Conservation (phyloP, 1,284 basidiomycete species). For the Tranzscheliella williamsii region DNA sequence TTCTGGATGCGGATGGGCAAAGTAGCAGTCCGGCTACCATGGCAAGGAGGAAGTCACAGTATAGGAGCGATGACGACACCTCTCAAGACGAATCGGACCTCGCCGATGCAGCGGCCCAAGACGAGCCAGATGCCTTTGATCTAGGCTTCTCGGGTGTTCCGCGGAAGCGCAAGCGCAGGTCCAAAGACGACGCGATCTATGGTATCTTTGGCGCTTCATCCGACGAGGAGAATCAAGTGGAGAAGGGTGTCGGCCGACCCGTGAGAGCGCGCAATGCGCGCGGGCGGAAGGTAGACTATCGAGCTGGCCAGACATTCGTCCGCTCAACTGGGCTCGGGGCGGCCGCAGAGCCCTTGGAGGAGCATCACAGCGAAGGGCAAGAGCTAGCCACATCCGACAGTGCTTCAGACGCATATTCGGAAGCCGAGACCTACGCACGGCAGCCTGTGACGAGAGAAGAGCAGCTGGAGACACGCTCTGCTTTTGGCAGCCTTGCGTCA, state of each 20-base stretch:
- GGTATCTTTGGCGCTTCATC: constrained; percentile 80
- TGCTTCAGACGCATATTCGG: not conserved
- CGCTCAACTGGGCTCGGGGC: constrained; percentile 1
- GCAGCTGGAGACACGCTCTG: not conserved
- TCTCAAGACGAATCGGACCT: too few species aligned
- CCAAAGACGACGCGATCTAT: constrained; percentile 65
- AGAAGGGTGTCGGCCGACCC: constrained; percentile 8
- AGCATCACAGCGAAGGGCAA: not conserved
- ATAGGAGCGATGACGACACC: too few species aligned
- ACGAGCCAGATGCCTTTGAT: too few species aligned
- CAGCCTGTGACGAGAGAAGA: not conserved
- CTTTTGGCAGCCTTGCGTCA: not conserved
- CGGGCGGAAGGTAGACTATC: constrained; percentile 20
- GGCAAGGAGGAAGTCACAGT: too few species aligned
- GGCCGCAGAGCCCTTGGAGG: not conserved
- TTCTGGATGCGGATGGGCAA: too few species aligned
- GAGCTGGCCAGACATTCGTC: constrained; percentile 24
- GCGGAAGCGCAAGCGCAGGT: constrained; percentile 18
- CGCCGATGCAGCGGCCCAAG: too few species aligned
- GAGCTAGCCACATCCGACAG: not conserved
- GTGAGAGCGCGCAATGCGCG: constrained; percentile 10
- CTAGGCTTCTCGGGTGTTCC: too few species aligned
- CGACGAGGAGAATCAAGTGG: constrained; percentile 67
- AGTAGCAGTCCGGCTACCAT: too few species aligned
- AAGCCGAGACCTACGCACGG: not conserved